Conservation (phyloP, 1,284 basidiomycete genomes). For the Schizophyllum amplum region DNA sequence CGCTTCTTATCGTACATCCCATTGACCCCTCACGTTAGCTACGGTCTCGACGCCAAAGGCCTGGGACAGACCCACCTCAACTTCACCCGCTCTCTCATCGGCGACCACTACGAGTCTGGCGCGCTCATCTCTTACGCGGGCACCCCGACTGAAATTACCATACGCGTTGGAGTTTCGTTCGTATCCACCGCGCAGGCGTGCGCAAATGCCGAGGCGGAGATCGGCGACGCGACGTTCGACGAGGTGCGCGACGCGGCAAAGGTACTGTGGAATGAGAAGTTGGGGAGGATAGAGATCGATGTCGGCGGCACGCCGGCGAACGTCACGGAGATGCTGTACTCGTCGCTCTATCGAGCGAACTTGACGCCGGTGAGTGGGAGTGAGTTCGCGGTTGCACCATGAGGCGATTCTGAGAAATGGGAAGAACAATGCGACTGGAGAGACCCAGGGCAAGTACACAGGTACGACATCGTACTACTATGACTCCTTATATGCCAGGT, state of each 20-base stretch:
- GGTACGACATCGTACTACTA: slow-evolving; percentile 55
- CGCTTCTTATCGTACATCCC: background rate
- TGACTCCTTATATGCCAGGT: slow-evolving; percentile 57
- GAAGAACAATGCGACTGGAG: slow-evolving; percentile 63
- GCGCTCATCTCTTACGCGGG: slow-evolving; percentile 54
- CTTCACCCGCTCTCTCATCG: slow-evolving; percentile 48
- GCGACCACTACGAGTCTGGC: slow-evolving; percentile 55
- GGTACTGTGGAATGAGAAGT: slow-evolving; percentile 56
- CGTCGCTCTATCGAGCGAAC: slow-evolving; percentile 53
- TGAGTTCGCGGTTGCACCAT: background rate
- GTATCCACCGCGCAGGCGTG: slow-evolving; percentile 55
- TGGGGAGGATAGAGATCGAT: slow-evolving; percentile 58
- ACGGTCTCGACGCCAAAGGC: slow-evolving; percentile 54
- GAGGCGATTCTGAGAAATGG: slow-evolving; percentile 1
- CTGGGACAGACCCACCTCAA: slow-evolving; percentile 54
- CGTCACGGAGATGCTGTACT: slow-evolving; percentile 63
- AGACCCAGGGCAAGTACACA: slow-evolving; percentile 53
- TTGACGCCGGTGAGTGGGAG: slow-evolving; percentile 51
- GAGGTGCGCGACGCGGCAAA: slow-evolving; percentile 44
- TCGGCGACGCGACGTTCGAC: slow-evolving; percentile 48
- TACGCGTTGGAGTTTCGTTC: slow-evolving; percentile 64
- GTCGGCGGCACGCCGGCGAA: slow-evolving; percentile 47
- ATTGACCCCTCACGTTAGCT: slow-evolving; percentile 23
- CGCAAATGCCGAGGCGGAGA: slow-evolving; percentile 54
- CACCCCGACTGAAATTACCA: slow-evolving; percentile 37